Evolutionary conservation across 345 rosid genomes (phyloP).

Genomic region (Acer negundo): DNA sequence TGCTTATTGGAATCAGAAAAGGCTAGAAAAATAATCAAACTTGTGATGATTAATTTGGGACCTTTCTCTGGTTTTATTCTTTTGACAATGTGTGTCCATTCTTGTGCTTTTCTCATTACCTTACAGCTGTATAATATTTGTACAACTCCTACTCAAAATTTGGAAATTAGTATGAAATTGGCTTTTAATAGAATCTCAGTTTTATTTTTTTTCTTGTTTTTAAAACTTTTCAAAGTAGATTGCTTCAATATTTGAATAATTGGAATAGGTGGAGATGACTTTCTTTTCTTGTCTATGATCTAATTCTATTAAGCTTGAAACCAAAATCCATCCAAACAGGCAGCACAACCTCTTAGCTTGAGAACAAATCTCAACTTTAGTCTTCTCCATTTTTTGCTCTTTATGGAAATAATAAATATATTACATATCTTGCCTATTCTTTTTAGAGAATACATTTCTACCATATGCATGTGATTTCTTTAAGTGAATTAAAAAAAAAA

Average conservation of each 20-base stretch:
- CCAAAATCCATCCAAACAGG: not conserved
- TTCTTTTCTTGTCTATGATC: not conserved
- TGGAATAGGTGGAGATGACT: not conserved
- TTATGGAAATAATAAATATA: not conserved
- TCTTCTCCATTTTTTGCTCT: not conserved
- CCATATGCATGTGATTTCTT: no score
- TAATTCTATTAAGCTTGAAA: not conserved
- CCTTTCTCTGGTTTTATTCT: slow-evolving; percentile 13
- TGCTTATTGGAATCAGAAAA: slow-evolving; percentile 33
- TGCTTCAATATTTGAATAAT: slow-evolving; percentile 20
- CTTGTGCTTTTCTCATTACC: slow-evolving; percentile 9
- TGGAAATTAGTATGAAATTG: slow-evolving; percentile 5
- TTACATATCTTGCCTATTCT: not conserved
- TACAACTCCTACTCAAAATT: not conserved
- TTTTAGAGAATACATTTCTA: not conserved
- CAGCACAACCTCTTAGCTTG: not conserved
- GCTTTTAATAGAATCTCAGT: not conserved
- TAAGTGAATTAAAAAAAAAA: no score
- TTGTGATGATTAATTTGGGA: slow-evolving; percentile 30
- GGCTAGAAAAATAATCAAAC: slow-evolving; percentile 27
- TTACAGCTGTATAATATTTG: slow-evolving; percentile 14
- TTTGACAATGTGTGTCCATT: slow-evolving; percentile 15
- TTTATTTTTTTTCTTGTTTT: slow-evolving; percentile 20
- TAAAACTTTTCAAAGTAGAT: slow-evolving; percentile 21
- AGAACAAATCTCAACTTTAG: not conserved